These are phyloP conservation scores for Ascochyta pisi DNA, from an alignment of 2,329 filamentous ascomycete genomes.

Conservation along the genomic window DNA sequence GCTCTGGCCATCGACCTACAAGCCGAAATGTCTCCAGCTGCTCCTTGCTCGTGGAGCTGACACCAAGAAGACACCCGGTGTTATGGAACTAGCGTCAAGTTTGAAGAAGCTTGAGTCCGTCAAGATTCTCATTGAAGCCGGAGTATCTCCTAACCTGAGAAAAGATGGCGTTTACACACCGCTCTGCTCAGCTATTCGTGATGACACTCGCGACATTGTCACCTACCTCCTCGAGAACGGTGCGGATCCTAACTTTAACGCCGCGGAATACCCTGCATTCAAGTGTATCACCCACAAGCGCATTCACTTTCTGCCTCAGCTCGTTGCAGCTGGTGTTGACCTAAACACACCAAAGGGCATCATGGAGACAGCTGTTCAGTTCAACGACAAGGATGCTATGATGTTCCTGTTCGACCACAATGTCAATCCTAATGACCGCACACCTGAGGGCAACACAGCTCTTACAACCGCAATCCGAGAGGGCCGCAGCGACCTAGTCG, in stretches of 20 bases:
- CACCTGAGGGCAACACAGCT: constrained; percentile 64
- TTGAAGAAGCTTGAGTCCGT: constrained; percentile 70
- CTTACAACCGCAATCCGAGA: constrained; percentile 71
- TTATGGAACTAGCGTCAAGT: constrained; percentile 69
- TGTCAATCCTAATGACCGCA: constrained; percentile 66
- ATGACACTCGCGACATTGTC: constrained; percentile 68
- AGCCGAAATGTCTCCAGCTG: constrained; percentile 64
- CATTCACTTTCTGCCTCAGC: constrained; percentile 64
- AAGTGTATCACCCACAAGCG: constrained; percentile 73
- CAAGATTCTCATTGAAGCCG: constrained; percentile 62
- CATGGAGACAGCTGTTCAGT: constrained; percentile 67
- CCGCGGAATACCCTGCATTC: constrained; percentile 70
- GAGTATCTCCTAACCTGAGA: constrained; percentile 66
- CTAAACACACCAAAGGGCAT: constrained; percentile 68
- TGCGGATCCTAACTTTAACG: constrained; percentile 61
- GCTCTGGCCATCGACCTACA: constrained; percentile 69
- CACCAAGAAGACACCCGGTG: constrained; percentile 64
- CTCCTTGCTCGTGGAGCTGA: constrained; percentile 67
- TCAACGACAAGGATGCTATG: constrained; percentile 67
- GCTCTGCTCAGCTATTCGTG: constrained; percentile 71
- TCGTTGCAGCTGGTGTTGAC: constrained; percentile 66
- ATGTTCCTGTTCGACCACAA: constrained; percentile 67
- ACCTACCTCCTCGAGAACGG: constrained; percentile 63
- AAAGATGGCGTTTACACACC: constrained; percentile 74
- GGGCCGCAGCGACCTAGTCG: constrained; percentile 65